Percentiles rank a stretch among this genome's conserved stretches.
phyloP scores from a whole-genome alignment of 129 eudicot species.

The Solidago caesia region DNA sequence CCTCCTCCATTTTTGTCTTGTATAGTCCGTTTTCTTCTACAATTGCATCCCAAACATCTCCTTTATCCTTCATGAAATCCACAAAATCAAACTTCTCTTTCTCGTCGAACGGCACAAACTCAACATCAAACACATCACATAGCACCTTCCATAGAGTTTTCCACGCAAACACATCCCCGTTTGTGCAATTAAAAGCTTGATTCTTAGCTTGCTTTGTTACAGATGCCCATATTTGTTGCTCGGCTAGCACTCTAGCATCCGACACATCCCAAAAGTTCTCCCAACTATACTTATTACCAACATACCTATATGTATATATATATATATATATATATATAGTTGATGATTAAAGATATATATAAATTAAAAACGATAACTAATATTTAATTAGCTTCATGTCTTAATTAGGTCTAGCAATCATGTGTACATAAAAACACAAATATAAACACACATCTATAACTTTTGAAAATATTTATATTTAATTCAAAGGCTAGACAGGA shows the following conservation, averaged over 20 bases:
- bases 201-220: background rate
- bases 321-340: too few species aligned
- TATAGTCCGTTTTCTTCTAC: background rate
- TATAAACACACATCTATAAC: too few species aligned
- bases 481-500: background rate
- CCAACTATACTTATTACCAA: background rate
- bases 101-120: background rate
- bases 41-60: background rate
- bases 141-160: background rate
- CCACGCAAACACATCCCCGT: background rate
- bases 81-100: background rate
- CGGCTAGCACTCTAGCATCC: slow-evolving; percentile 3
- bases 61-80: background rate
- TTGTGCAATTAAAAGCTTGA: slow-evolving; percentile 1
- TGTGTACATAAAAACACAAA: too few species aligned
- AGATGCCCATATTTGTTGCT: background rate
- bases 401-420: too few species aligned
- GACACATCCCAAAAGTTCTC: background rate
- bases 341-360: too few species aligned
- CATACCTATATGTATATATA: background rate
- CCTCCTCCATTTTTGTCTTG: background rate
- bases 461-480: too few species aligned
- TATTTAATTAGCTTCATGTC: too few species aligned
- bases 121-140: background rate
- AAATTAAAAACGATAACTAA: too few species aligned